These are phyloP conservation scores for Kickxella alabastrina DNA, from an alignment of 192 early-diverging fungal genomes.

Conservation along the genomic window DNA sequence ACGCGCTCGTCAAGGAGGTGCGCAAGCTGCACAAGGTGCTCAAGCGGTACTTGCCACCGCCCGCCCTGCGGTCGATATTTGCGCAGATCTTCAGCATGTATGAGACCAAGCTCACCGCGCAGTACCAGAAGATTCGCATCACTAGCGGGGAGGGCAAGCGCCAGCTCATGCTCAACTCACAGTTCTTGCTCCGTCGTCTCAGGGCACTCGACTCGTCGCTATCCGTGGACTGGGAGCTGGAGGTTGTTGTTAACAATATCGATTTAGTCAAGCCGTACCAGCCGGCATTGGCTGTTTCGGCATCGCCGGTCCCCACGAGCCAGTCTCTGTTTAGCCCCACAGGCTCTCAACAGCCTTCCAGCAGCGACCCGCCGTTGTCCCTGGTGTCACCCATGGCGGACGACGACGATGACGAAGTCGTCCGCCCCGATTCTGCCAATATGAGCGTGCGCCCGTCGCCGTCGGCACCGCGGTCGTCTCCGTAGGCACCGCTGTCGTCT, in stretches of 20 bases:
- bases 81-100: slow-evolving; percentile 75
- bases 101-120: slow-evolving; percentile 60
- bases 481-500: no score
- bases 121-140: slow-evolving; percentile 26
- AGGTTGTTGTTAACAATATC: slow-evolving; percentile 78
- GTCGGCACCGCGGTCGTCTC: no score
- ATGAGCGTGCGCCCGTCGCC: no score
- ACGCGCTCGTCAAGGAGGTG: slow-evolving; percentile 84
- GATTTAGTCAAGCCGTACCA: slow-evolving; percentile 57
- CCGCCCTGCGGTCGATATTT: slow-evolving; percentile 73
- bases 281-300: slow-evolving; percentile 2
- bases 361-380: no score
- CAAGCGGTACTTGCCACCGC: slow-evolving; percentile 72
- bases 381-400: no score
- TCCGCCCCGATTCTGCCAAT: no score
- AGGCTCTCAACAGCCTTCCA: no score
- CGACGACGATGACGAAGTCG: no score
- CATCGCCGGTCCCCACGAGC: no score
- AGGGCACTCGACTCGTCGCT: slow-evolving; percentile 66
- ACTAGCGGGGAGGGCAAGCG: slow-evolving; percentile 45
- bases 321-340: no score
- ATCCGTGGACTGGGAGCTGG: slow-evolving; percentile 68
- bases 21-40: slow-evolving; percentile 88
- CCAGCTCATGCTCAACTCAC: slow-evolving; percentile 73
- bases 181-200: slow-evolving; percentile 65